phyloP scores from a whole-genome alignment of 208 protist species.

The Leishmania lainsoni region DNA sequence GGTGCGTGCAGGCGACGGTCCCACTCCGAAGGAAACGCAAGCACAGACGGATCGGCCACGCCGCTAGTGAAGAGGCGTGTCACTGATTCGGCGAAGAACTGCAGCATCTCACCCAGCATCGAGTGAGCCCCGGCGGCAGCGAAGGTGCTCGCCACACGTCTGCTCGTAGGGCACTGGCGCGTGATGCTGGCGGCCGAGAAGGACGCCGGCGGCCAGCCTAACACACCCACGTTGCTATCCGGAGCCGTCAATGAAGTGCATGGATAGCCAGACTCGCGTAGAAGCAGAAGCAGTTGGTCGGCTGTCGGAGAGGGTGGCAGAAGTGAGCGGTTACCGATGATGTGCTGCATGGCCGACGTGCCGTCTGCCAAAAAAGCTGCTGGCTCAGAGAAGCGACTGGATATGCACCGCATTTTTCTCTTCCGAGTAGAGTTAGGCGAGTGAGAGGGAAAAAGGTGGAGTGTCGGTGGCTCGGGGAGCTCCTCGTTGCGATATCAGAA shows the following conservation, averaged over 20 bases:
- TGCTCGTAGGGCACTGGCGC: conserved; percentile 33
- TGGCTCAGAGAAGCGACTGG: conserved; percentile 1
- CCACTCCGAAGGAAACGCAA: conserved; percentile 62
- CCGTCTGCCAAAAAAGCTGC: conserved; percentile 1
- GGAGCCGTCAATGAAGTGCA: not conserved
- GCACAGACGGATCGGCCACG: conserved; percentile 38
- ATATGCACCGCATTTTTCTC: conserved; percentile 18
- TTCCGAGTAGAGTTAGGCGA: not conserved
- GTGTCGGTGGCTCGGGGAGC: not conserved
- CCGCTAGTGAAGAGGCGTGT: conserved; percentile 58
- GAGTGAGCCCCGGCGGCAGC: conserved; percentile 66
- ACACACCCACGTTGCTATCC: not conserved
- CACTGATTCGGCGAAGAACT: conserved; percentile 54
- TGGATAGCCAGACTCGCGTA: conserved; percentile 16
- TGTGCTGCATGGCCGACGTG: conserved; percentile 29
- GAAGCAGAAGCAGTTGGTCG: conserved; percentile 25
- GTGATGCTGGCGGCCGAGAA: conserved; percentile 1
- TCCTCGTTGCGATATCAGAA: not conserved
- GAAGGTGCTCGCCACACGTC: conserved; percentile 57
- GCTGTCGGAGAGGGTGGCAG: conserved; percentile 38
- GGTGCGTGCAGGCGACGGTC: conserved; percentile 31
- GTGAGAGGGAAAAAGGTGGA: not conserved
- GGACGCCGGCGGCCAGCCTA: not conserved
- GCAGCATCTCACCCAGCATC: conserved; percentile 56
- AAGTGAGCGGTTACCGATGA: conserved; percentile 32